Evolutionary conservation across 1,139 yeast genomes (phyloP), one percentile per base, ranked within the genome.

Genomic region (Lodderomyces orthopsilosis): DNA sequence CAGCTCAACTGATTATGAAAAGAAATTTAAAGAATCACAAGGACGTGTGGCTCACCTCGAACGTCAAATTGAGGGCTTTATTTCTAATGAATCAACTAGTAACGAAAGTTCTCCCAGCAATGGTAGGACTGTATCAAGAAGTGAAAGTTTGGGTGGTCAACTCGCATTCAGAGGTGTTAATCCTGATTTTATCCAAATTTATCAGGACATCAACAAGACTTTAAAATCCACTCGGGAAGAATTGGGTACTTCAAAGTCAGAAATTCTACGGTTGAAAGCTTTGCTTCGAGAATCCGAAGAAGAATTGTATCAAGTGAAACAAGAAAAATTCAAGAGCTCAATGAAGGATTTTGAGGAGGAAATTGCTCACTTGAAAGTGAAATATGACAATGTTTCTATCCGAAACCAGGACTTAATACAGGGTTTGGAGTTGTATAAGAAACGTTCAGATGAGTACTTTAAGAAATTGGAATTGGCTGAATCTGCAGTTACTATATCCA

Each of bases 391-490:
- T 2, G 61, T 81, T 35, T 62, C 63, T 19, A 57, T 71, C n/a
- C 77, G 77, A 47, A 79, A 77, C 49, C 50, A 54, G 2, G 88
- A 85, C 19, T 62, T 85, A 27, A 60, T 66, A 1, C 74, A 76
- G 38, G 71, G 79, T 34, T 66, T 85, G 35, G 80, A 77, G 26
- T 67, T 86, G 32, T 89, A 85, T 62, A 85, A 81, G 56, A 66
- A 70, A 34, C 75, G 96, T 46, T 81, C 95, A 13, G 93, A 87
- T 38, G 88, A 85, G 51, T 86, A 88, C 56, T 81, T 77, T 54
- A 72, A 74, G 47, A 86, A 87, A 53, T 68, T 90, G 30, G 95
- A 89, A 55, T 75, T 80, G 46, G 93, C 95, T 0, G 96, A 91
- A 56, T 74, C 83, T 40, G 85, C 89, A 2, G 80, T 86, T 2